phyloP scores from a whole-genome alignment of 163 green algal species.

The Chlorella variabilis region DNA sequence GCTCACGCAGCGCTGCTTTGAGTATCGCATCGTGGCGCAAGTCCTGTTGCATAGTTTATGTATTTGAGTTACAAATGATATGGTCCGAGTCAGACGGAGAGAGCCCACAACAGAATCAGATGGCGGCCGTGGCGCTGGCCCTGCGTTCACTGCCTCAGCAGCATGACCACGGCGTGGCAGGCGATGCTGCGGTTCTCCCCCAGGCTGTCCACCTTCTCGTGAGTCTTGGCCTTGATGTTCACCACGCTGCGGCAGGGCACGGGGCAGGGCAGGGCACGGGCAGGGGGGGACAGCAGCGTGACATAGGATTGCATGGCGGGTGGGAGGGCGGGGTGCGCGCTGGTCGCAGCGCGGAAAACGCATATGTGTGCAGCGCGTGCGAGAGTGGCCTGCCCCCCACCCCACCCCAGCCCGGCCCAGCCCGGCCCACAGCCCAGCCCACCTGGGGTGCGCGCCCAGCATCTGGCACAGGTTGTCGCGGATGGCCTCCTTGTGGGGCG shows the following conservation, averaged over 20 bases:
- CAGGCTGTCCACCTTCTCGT: conserved; percentile 99
- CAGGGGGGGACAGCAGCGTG: neutral
- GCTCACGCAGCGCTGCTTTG: too few species aligned
- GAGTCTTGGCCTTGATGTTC: conserved; percentile 90
- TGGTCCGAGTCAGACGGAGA: too few species aligned
- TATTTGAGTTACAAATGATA: too few species aligned
- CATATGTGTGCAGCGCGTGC: too few species aligned
- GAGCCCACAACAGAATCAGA: too few species aligned
- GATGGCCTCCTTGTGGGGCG: conserved; percentile 96
- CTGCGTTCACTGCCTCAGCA: conserved; percentile 67
- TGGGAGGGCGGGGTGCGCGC: neutral
- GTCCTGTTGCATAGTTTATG: too few species aligned
- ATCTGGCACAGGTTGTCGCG: conserved; percentile 84
- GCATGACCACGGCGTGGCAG: conserved; percentile 91
- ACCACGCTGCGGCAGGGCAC: conserved; percentile 19
- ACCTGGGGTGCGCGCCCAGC: conserved; percentile 78
- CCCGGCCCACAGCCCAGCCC: neutral
- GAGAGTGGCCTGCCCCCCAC: too few species aligned
- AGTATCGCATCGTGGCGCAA: too few species aligned
- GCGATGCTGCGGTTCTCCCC: conserved; percentile 97
- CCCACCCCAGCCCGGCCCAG: neutral
- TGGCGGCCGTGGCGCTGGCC: too few species aligned
- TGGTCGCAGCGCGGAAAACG: too few species aligned
- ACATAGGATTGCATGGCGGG: neutral
- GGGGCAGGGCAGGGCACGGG: neutral